Evolutionary conservation across 495 filamentous ascomycete genomes (phyloP).

Genomic region (Penicillium dipodomyicola): DNA sequence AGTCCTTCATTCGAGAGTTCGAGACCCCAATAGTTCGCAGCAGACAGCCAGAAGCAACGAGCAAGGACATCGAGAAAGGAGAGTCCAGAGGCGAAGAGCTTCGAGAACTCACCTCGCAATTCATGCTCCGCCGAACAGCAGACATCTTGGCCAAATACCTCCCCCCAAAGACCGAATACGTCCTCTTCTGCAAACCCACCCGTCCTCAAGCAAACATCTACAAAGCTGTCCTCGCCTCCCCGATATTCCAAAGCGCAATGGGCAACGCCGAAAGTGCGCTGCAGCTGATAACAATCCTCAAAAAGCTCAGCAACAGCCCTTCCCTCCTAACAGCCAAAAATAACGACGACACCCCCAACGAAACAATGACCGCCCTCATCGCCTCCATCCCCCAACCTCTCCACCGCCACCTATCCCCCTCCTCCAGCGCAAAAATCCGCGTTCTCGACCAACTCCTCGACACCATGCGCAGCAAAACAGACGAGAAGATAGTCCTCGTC

Average conservation of each 20-base stretch:
- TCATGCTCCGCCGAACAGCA: slow-evolving; percentile 75
- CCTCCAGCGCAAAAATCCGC: slow-evolving; percentile 67
- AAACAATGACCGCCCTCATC: slow-evolving; percentile 51
- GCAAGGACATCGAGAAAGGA: slow-evolving; percentile 71
- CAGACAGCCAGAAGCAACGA: slow-evolving; percentile 65
- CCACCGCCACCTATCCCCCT: slow-evolving; percentile 55
- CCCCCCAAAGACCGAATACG: slow-evolving; percentile 75
- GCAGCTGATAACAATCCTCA: slow-evolving; percentile 74
- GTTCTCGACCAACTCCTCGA: slow-evolving; percentile 69
- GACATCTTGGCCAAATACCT: slow-evolving; percentile 71
- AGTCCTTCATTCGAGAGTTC: slow-evolving; percentile 69
- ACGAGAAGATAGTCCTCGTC: slow-evolving; percentile 77
- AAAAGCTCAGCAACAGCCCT: slow-evolving; percentile 81
- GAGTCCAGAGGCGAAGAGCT: slow-evolving; percentile 67
- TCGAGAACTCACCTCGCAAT: slow-evolving; percentile 62
- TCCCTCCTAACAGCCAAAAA: slow-evolving; percentile 56
- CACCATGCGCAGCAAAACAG: slow-evolving; percentile 56
- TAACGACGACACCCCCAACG: slow-evolving; percentile 33
- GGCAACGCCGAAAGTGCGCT: slow-evolving; percentile 68
- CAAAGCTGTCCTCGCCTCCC: slow-evolving; percentile 65
- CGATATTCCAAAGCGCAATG: slow-evolving; percentile 61
- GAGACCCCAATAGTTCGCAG: slow-evolving; percentile 71
- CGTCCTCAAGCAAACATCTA: slow-evolving; percentile 67
- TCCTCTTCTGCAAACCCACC: slow-evolving; percentile 74
- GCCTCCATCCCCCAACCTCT: slow-evolving; percentile 57